These are phyloP conservation scores for Naganishia liquefaciens DNA, from an alignment of 1,284 basidiomycete genomes.

Conservation along the genomic window DNA sequence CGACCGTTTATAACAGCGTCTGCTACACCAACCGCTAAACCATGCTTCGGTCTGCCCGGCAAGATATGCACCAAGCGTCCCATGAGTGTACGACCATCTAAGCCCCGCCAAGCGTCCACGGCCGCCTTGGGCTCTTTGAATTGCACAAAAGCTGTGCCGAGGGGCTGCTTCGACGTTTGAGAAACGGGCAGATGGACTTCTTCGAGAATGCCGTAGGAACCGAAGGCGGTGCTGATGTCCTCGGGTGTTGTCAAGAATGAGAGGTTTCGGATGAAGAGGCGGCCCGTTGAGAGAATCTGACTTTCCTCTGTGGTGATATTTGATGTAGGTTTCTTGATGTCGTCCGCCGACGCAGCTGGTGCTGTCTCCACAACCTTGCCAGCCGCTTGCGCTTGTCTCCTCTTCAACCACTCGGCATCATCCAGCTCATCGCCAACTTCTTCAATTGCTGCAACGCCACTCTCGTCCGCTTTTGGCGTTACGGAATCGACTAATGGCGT, in stretches of 20 bases:
- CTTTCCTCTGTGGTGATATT: conserved; percentile 54
- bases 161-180: conserved; percentile 72
- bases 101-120: conserved; percentile 69
- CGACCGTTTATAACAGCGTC: conserved; percentile 42
- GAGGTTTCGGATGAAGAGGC: conserved; percentile 89
- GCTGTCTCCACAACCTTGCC: conserved; percentile 33
- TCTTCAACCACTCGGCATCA: conserved; percentile 67
- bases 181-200: conserved; percentile 81
- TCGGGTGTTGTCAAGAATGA: conserved; percentile 77
- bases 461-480: conserved; percentile 55
- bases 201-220: conserved; percentile 68
- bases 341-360: conserved; percentile 30
- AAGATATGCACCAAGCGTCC: conserved; percentile 89
- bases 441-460: conserved; percentile 53
- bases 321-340: not conserved
- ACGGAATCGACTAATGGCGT: conserved; percentile 40
- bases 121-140: conserved; percentile 70
- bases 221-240: conserved; percentile 71
- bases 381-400: conserved; percentile 52
- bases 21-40: conserved; percentile 62
- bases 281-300: conserved; percentile 73
- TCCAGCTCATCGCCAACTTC: conserved; percentile 63
- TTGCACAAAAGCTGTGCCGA: conserved; percentile 71
- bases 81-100: conserved; percentile 87
- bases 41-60: conserved; percentile 60